These are phyloP conservation scores for Backusella morwellensis DNA, from an alignment of 192 early-diverging fungal species.

Conservation along the genomic window DNA sequence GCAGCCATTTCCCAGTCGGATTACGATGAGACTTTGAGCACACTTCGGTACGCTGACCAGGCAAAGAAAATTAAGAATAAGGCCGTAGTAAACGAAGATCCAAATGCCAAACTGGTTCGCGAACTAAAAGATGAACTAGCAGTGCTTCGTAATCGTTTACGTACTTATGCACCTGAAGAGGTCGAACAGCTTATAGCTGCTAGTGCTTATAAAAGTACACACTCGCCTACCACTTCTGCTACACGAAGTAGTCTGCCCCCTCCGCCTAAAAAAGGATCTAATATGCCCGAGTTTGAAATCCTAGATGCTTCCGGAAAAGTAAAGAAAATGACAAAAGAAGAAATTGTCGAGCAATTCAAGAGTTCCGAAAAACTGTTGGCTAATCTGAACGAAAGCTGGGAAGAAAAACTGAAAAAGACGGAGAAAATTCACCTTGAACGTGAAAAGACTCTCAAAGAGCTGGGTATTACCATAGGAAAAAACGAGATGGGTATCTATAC, in stretches of 20 bases:
- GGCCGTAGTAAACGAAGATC: slow-evolving; percentile 79
- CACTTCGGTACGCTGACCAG: slow-evolving; percentile 76
- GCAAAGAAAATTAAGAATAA: slow-evolving; percentile 82
- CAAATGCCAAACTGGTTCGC: slow-evolving; percentile 59
- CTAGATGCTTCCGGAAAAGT: slow-evolving; percentile 16
- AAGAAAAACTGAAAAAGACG: slow-evolving; percentile 67
- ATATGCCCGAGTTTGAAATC: slow-evolving; percentile 18
- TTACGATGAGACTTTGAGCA: slow-evolving; percentile 64
- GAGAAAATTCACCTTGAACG: slow-evolving; percentile 59
- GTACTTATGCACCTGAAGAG: slow-evolving; percentile 34
- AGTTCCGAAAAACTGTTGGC: slow-evolving; percentile 74
- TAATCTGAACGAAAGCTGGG: slow-evolving; percentile 72
- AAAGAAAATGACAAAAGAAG: slow-evolving; percentile 35
- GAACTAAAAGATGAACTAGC: slow-evolving; percentile 72
- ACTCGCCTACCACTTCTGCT: background rate
- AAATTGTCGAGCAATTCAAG: slow-evolving; percentile 64
- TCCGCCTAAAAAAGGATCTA: background rate
- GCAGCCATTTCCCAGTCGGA: slow-evolving; percentile 64
- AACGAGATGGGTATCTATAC: slow-evolving; percentile 59
- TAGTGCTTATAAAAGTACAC: slow-evolving; percentile 23
- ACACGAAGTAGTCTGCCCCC: background rate
- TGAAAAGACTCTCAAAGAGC: slow-evolving; percentile 59
- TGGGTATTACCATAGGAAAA: slow-evolving; percentile 62
- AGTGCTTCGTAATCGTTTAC: slow-evolving; percentile 48
- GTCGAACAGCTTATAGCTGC: slow-evolving; percentile 30